These are phyloP conservation scores for Trametes gibbosa DNA, from an alignment of 768 basidiomycete genomes.

Conservation along the genomic window DNA sequence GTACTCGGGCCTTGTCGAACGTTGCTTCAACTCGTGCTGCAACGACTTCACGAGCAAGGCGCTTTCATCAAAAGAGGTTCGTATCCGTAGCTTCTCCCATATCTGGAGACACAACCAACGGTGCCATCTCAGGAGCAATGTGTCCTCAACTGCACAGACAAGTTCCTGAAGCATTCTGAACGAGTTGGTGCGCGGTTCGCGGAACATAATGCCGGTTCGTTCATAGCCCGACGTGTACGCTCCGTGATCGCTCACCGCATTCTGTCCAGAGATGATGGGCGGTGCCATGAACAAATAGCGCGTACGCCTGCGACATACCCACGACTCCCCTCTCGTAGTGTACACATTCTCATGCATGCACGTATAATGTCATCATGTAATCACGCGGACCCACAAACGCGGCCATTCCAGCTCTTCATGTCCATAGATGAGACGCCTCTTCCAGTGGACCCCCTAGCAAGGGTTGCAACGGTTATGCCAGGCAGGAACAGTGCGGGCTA, in stretches of 20 bases:
- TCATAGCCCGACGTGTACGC: background rate
- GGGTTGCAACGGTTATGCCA: background rate
- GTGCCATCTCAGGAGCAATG: conserved; percentile 67
- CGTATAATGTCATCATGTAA: conserved; percentile 13
- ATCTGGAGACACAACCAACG: conserved; percentile 4
- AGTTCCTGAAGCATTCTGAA: conserved; percentile 96
- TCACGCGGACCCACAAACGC: background rate
- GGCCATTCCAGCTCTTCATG: background rate
- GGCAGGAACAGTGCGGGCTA: background rate
- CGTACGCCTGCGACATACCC: background rate
- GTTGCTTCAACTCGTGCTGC: conserved; percentile 92
- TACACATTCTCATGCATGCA: conserved; percentile 10
- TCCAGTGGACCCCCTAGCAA: background rate
- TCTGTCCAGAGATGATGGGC: conserved; percentile 19
- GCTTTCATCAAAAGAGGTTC: conserved; percentile 88
- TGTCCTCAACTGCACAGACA: conserved; percentile 92
- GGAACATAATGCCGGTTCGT: conserved; percentile 86
- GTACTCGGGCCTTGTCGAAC: conserved; percentile 92
- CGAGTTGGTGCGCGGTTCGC: conserved; percentile 90
- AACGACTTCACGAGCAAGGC: conserved; percentile 98
- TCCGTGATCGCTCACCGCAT: background rate
- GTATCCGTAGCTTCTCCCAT: conserved; percentile 1
- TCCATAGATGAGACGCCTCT: background rate
- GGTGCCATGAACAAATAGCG: conserved; percentile 10
- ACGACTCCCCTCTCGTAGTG: conserved; percentile 1